Conservation (phyloP, 129 eudicot genomes). For the Heracleum sosnowskyi region DNA sequence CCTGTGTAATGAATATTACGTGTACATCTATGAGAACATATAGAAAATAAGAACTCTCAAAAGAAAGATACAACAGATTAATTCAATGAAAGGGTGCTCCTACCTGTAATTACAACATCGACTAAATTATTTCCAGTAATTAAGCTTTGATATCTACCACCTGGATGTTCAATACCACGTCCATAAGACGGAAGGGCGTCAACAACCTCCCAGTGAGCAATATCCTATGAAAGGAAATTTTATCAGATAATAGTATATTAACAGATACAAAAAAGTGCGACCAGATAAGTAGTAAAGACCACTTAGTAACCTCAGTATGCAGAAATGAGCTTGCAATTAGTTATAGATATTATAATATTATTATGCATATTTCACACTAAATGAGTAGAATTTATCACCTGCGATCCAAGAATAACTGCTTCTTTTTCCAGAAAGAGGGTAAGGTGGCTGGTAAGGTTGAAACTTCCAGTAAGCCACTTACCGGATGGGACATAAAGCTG, state of each 20-base stretch:
- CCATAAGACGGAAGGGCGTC: conserved; percentile 82
- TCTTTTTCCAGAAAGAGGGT: conserved; percentile 74
- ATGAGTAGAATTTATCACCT: conserved; percentile 25
- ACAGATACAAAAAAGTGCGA: neutral
- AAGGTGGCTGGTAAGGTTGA: conserved; percentile 82
- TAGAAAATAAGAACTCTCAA: neutral
- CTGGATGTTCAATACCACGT: conserved; percentile 58
- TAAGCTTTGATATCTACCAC: conserved; percentile 77
- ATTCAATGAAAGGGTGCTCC: neutral
- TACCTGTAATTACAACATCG: conserved; percentile 83
- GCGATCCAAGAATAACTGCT: conserved; percentile 67
- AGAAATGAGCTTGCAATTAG: neutral
- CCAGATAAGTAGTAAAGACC: neutral
- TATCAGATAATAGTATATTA: neutral
- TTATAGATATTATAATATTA: neutral
- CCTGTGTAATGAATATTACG: conserved; percentile 30
- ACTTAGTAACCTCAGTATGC: neutral
- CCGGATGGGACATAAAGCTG: conserved; percentile 79
- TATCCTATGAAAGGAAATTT: conserved; percentile 32
- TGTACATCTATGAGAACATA: neutral
- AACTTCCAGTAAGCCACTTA: conserved; percentile 72
- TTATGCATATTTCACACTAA: neutral
- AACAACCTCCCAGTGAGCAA: conserved; percentile 56
- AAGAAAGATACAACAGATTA: neutral
- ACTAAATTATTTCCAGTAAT: conserved; percentile 58